These are phyloP conservation scores for Beta corolliflora DNA, from an alignment of 179 eudicot genomes.

Conservation along the genomic window DNA sequence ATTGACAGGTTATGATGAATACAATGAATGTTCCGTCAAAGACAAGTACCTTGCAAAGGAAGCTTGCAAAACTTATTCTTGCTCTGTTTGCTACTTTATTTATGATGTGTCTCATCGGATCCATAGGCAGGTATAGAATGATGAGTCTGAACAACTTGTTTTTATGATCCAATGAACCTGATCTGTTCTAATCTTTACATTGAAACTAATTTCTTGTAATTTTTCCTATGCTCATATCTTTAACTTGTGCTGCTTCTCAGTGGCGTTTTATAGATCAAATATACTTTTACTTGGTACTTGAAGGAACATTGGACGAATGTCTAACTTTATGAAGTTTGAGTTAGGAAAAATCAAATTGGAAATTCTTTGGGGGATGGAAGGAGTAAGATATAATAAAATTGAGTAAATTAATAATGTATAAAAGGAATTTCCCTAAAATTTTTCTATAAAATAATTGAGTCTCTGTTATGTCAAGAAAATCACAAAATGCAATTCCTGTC, in stretches of 20 bases:
- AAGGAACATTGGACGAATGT: constrained; percentile 11
- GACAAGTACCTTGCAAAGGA: constrained; percentile 95
- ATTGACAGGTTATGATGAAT: constrained; percentile 97
- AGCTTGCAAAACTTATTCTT: constrained; percentile 93
- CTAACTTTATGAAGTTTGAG: too few species aligned
- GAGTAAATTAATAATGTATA: too few species aligned
- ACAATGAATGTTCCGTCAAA: constrained; percentile 99
- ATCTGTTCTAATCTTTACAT: constrained; percentile 7
- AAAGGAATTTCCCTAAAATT: too few species aligned
- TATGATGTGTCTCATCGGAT: constrained; percentile 86
- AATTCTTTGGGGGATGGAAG: too few species aligned
- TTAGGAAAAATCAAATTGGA: too few species aligned
- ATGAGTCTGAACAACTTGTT: background rate
- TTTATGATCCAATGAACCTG: constrained; percentile 22
- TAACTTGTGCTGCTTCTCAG: constrained; percentile 45
- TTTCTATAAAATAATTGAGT: too few species aligned
- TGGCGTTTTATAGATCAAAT: constrained; percentile 64
- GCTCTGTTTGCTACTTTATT: constrained; percentile 77
- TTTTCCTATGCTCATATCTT: background rate
- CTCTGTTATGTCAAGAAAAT: too few species aligned
- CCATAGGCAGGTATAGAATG: constrained; percentile 76
- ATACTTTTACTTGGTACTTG: constrained; percentile 72
- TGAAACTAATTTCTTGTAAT: constrained; percentile 7
- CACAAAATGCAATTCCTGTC: too few species aligned
- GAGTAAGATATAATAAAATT: too few species aligned